Conservation (phyloP, 179 eudicot species). For the Carnegiea gigantea region DNA sequence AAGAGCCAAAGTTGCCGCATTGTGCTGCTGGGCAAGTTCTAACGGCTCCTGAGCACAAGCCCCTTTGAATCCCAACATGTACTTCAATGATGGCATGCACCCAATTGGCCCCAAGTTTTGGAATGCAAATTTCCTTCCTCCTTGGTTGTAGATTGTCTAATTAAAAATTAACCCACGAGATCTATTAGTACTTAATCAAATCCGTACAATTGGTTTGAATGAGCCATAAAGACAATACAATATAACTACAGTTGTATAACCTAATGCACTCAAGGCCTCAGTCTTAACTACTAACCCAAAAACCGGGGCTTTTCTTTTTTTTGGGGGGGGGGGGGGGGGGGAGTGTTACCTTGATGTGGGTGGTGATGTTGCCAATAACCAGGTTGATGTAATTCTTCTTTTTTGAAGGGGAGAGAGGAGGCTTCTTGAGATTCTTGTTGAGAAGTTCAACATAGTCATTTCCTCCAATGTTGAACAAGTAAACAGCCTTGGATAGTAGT, state of each 20-base stretch:
- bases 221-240: too few species aligned
- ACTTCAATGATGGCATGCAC: conserved; percentile 20
- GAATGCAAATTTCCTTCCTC: conserved; percentile 34
- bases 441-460: conserved; percentile 35
- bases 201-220: too few species aligned
- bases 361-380: conserved; percentile 28
- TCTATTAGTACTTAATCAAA: too few species aligned
- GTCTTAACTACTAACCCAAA: too few species aligned
- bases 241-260: too few species aligned
- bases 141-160: conserved; percentile 25
- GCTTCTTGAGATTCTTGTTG: conserved; percentile 19
- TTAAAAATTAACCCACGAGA: not conserved
- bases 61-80: conserved; percentile 7
- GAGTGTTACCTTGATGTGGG: conserved; percentile 17
- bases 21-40: conserved; percentile 28
- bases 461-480: conserved; percentile 37
- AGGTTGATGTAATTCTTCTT: conserved; percentile 22
- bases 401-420: conserved; percentile 15
- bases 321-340: not conserved
- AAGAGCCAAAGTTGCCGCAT: conserved; percentile 7
- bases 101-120: conserved; percentile 32
- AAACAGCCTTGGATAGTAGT: conserved; percentile 33
- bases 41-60: conserved; percentile 24
- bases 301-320: too few species aligned
- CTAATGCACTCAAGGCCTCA: not conserved